A percentile compares a stretch with the other conserved stretches of the same genome.
These are phyloP conservation scores for Pseudocercospora fijiensis DNA, from an alignment of 2,329 filamentous ascomycete species.

Conservation along the genomic window DNA sequence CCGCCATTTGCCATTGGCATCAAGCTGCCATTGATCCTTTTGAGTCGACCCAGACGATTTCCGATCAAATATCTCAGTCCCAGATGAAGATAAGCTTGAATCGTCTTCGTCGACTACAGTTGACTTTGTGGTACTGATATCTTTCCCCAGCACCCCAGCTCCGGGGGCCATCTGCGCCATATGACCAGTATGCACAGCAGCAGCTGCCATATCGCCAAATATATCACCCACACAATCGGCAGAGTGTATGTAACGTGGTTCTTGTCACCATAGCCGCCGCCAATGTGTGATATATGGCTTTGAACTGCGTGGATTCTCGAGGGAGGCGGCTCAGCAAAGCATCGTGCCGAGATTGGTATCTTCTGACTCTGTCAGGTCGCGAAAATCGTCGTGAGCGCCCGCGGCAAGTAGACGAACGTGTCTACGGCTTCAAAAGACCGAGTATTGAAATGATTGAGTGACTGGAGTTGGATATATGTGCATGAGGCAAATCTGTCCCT, in stretches of 20 bases:
- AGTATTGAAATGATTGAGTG: background rate
- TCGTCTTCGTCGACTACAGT: slow-evolving; percentile 32
- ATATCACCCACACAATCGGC: slow-evolving; percentile 9
- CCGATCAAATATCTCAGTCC: slow-evolving; percentile 35
- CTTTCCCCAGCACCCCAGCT: slow-evolving; percentile 16
- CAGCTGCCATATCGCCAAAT: slow-evolving; percentile 19
- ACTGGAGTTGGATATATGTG: slow-evolving; percentile 6
- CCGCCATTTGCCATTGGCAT: slow-evolving; percentile 35
- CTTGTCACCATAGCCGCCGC: slow-evolving; percentile 23
- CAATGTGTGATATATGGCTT: slow-evolving; percentile 13
- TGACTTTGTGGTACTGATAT: slow-evolving; percentile 21
- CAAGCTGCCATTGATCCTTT: slow-evolving; percentile 29
- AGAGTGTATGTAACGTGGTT: slow-evolving; percentile 9
- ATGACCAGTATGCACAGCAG: slow-evolving; percentile 19
- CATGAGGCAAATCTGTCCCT: slow-evolving; percentile 2
- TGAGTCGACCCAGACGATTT: slow-evolving; percentile 20
- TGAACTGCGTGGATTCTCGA: slow-evolving; percentile 6
- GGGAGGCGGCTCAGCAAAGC: slow-evolving; percentile 3
- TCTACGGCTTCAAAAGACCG: slow-evolving; percentile 7
- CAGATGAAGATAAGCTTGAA: slow-evolving; percentile 35
- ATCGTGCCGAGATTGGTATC: slow-evolving; percentile 7
- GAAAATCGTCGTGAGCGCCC: background rate
- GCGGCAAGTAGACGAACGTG: background rate
- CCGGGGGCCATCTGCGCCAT: slow-evolving; percentile 20
- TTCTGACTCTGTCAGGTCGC: background rate